Base-by-base conservation (phyloP, 225 moss, liverwort and hornwort genomes). In the Physcomitrellopsis africana region DNA sequence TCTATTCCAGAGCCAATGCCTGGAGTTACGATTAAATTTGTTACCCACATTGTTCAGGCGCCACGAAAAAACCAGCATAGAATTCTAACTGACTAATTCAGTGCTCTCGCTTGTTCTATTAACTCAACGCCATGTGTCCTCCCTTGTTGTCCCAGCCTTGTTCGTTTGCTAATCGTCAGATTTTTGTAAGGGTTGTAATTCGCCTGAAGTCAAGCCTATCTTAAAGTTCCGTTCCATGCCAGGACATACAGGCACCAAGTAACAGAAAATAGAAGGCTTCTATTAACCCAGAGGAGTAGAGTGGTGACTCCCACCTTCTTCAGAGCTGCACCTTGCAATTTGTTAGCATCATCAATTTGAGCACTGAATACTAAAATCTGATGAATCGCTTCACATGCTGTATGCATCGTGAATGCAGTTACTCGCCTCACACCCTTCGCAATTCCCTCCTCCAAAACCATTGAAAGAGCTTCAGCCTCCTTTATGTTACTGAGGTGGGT, bases 401-500 rank as follows among this genome's bases (percentile, higher is more conserved):
- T 66, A 20, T 79, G 42, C 6, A 57, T 73, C 17, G 79, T 79
- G 24, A 79, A 24, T 20, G 79, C 79, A 59, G 67, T 79, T 10
- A 79, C 24, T 44, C 73, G 66, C 22, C 73, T 57, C 73, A 74
- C 73, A 3, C 79, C 79, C 60, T 79, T 79, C 10, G 73, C 79
- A 22, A 79, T 74, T 23, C 73, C 73, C 67, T 67, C 66, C 56
- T 79, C 79, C 13, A 51, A 67, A 3, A 73, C 73, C 49, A 79
- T 42, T 15, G 73, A 73, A 74, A 79, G 73, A 47, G 67, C 73
- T 73, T 52, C 73, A 32, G 73, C 79, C 43, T 73, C 79, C 20
- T 62, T 74, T 60, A 73, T 74, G 49, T 68, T 79, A 15, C 70
- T 52, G n/a, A 78, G 51, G 17, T 78, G 72, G n/a, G 71, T 78